Evolutionary conservation across 441 rosid genomes (phyloP), one percentile per base, ranked within the genome.

Genomic region (Populus hybrid): DNA sequence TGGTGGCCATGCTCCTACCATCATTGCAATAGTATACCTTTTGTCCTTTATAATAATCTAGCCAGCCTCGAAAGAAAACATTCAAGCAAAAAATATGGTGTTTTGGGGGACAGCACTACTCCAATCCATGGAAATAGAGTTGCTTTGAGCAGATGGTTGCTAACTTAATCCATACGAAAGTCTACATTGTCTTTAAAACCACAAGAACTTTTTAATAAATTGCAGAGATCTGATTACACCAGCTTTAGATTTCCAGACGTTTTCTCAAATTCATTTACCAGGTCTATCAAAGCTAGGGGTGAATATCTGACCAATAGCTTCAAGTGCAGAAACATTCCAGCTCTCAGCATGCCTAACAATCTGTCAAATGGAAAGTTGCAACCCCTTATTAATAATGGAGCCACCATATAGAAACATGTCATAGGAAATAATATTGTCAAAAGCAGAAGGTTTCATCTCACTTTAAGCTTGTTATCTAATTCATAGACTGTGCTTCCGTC

Each of bases 231-330:
- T 10, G 50, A 40, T 73, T 8, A 20, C 18, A 69, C 34, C 11
- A 20, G 77, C 46, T 70, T 69, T 1, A 24, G 81, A 83, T 54
- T 73, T 77, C 70, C 20, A 34, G 72, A 69, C 30, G 35, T 34
- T 74, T n/a, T 1, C 61, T 16, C n/a, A 54, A 18, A 54, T 18
- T 54, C n/a, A 54, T 14, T 16, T 3, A 18, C 61, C 61, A 18
- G 82, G 67, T 57, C 77, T 70, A 65, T 80, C 79, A 74, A 57
- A 67, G 72, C 76, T 74, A 36, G 91, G 83, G 74, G 89, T 89
- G 84, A 95, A 90, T 75, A 95, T 89, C 87, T 95, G 98, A 75
- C 85, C 86, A 68, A 93, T 67, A 73, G 97, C 99, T 88, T 88
- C 89, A 0, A 90, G 61, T 73, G 97, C 97, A 66, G 98, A 86